A percentile compares a stretch with the other conserved stretches of the same genome.
phyloP scores from a whole-genome alignment of 192 early-diverging fungal genomes.

The Chytriomyces sp. region DNA sequence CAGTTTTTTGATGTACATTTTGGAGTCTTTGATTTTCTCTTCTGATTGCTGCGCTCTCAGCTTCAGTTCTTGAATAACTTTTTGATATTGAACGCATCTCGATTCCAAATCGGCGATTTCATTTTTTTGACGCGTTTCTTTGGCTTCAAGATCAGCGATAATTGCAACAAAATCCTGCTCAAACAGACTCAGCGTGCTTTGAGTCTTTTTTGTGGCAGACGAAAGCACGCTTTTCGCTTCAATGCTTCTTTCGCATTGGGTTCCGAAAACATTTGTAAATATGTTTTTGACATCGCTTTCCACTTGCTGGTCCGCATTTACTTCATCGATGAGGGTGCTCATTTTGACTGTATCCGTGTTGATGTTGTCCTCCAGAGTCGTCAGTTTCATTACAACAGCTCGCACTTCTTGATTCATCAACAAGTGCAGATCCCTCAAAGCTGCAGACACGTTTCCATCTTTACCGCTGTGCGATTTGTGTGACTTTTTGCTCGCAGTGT shows the following conservation, averaged over 20 bases:
- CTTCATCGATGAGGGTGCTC: not conserved
- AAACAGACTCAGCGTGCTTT: not conserved
- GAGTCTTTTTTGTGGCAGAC: not conserved
- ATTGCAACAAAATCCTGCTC: not conserved
- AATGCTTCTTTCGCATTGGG: conserved; percentile 1
- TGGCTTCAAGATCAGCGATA: not conserved
- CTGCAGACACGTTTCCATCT: not conserved
- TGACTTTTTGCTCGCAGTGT: not conserved
- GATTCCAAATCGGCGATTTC: not conserved
- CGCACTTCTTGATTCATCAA: conserved; percentile 6
- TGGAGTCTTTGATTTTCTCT: too few relatives aligned
- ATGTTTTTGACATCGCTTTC: conserved; percentile 18
- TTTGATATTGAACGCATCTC: not conserved
- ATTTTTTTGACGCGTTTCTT: not conserved
- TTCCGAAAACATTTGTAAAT: conserved; percentile 7
- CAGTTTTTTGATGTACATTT: too few relatives aligned
- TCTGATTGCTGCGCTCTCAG: too few relatives aligned
- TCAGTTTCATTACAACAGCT: conserved; percentile 9
- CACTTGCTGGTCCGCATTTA: not conserved
- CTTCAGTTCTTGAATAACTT: too few relatives aligned
- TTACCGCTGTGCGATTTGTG: not conserved
- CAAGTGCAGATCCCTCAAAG: not conserved
- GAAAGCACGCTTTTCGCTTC: not conserved
- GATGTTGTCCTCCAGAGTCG: not conserved
- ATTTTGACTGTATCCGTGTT: conserved; percentile 14